Conservation (phyloP, 768 basidiomycete genomes). For the Russula ochroleuca region DNA sequence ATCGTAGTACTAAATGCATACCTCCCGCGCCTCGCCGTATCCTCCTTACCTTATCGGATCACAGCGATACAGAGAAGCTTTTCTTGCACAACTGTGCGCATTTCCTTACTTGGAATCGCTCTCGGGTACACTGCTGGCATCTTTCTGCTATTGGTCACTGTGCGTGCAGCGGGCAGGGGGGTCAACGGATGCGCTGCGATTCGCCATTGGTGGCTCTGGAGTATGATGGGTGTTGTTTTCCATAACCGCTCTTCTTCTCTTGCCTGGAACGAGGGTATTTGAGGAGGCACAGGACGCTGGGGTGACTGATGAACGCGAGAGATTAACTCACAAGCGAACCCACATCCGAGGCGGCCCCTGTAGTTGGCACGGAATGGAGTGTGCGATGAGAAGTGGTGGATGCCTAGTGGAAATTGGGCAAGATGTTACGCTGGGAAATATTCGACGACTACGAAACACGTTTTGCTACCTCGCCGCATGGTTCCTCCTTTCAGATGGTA, state of each 20-base stretch:
- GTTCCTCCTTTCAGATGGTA: constrained; percentile 92
- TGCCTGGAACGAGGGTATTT: constrained; percentile 47
- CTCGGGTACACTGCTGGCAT: constrained; percentile 86
- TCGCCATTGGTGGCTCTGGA: constrained; percentile 82
- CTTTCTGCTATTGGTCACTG: constrained; percentile 61
- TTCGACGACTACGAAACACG: constrained; percentile 67
- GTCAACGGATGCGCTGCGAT: constrained; percentile 74
- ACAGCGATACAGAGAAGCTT: constrained; percentile 50
- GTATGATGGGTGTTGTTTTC: constrained; percentile 86
- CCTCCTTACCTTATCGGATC: constrained; percentile 15
- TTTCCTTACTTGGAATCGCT: constrained; percentile 83
- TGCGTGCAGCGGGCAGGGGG: constrained; percentile 62
- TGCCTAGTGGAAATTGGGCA: constrained; percentile 73
- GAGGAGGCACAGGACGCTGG: constrained; percentile 23
- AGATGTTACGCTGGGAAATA: constrained; percentile 67
- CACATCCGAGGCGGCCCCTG: not conserved
- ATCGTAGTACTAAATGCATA: constrained; percentile 90
- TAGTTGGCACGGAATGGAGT: constrained; percentile 39
- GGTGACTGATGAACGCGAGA: constrained; percentile 18
- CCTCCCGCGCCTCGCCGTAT: constrained; percentile 64
- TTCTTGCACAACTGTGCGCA: constrained; percentile 75
- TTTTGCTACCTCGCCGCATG: constrained; percentile 92
- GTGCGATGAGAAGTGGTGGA: constrained; percentile 48
- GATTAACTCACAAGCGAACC: constrained; percentile 14
- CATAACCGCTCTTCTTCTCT: constrained; percentile 72